These are phyloP conservation scores for Solanum phureja DNA, from an alignment of 257 asterid species.

Conservation along the genomic window DNA sequence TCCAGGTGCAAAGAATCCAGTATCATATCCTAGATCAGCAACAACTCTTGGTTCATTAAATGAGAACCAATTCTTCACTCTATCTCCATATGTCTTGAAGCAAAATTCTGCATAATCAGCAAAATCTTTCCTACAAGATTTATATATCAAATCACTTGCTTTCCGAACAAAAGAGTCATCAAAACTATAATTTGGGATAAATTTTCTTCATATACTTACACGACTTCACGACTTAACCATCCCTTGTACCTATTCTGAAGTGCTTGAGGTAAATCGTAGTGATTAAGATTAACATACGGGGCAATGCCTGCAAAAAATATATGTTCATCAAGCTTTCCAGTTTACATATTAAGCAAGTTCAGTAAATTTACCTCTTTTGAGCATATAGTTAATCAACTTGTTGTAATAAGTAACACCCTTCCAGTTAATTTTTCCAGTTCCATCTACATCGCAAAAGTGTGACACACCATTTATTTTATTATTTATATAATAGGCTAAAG, in stretches of 20 bases:
- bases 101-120: slow-evolving; percentile 55
- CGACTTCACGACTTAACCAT: slow-evolving; percentile 72
- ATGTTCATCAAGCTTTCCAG: not conserved
- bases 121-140: slow-evolving; percentile 54
- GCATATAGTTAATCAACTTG: slow-evolving; percentile 10
- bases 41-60: slow-evolving; percentile 59
- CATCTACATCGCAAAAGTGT: not conserved
- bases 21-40: slow-evolving; percentile 35
- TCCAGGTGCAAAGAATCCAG: slow-evolving; percentile 44
- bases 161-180: not conserved
- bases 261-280: slow-evolving; percentile 60
- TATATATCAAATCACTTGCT: not conserved
- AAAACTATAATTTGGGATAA: too few species aligned
- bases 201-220: slow-evolving; percentile 22
- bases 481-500: not conserved
- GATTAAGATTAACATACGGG: slow-evolving; percentile 68
- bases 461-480: not conserved
- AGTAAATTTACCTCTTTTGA: slow-evolving; percentile 2
- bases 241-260: slow-evolving; percentile 49
- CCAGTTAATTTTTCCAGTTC: slow-evolving; percentile 11
- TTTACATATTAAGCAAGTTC: not conserved
- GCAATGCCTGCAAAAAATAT: slow-evolving; percentile 32
- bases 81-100: slow-evolving; percentile 51
- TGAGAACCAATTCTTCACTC: slow-evolving; percentile 66
- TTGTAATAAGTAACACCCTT: slow-evolving; percentile 12